Percentiles rank a stretch among this genome's conserved stretches.
Conservation (phyloP, 768 basidiomycete genomes). For the Suillus brevipes region DNA sequence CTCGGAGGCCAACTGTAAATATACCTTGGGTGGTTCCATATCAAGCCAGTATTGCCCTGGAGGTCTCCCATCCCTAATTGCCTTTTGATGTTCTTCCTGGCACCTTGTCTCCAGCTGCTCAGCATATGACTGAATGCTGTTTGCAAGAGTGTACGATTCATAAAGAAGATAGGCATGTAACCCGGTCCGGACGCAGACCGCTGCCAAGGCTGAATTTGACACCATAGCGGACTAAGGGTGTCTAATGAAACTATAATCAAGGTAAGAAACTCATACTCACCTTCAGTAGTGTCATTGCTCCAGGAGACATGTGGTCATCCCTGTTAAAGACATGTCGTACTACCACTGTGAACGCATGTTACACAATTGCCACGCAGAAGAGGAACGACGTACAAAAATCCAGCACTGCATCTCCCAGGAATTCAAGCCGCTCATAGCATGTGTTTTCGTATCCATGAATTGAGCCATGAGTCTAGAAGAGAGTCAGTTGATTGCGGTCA, state of each 20-base stretch:
- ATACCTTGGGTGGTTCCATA: slow-evolving; percentile 75
- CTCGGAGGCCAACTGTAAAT: slow-evolving; percentile 10
- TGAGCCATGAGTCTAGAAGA: slow-evolving; percentile 64
- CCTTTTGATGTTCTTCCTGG: slow-evolving; percentile 46
- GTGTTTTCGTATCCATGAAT: slow-evolving; percentile 53
- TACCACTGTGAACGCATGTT: slow-evolving; percentile 52
- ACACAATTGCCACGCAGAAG: background rate
- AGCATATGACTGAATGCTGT: slow-evolving; percentile 54
- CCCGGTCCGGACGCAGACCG: slow-evolving; percentile 70
- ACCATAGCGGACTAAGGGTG: slow-evolving; percentile 75
- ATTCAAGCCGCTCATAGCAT: slow-evolving; percentile 77
- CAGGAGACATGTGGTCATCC: slow-evolving; percentile 65
- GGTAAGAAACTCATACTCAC: slow-evolving; percentile 32
- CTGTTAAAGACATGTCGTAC: slow-evolving; percentile 68
- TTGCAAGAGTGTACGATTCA: slow-evolving; percentile 53
- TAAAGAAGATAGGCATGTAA: slow-evolving; percentile 62
- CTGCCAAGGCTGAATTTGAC: slow-evolving; percentile 74
- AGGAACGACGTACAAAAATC: slow-evolving; percentile 64
- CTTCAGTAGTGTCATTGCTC: slow-evolving; percentile 79
- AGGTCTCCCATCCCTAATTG: slow-evolving; percentile 47
- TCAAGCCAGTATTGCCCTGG: slow-evolving; percentile 80
- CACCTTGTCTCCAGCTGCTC: slow-evolving; percentile 46
- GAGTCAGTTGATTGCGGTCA: slow-evolving; percentile 11
- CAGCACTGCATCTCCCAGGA: slow-evolving; percentile 83
- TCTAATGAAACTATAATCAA: background rate